phyloP scores from a whole-genome alignment of 345 rosid species.

The Heritiera littoralis region DNA sequence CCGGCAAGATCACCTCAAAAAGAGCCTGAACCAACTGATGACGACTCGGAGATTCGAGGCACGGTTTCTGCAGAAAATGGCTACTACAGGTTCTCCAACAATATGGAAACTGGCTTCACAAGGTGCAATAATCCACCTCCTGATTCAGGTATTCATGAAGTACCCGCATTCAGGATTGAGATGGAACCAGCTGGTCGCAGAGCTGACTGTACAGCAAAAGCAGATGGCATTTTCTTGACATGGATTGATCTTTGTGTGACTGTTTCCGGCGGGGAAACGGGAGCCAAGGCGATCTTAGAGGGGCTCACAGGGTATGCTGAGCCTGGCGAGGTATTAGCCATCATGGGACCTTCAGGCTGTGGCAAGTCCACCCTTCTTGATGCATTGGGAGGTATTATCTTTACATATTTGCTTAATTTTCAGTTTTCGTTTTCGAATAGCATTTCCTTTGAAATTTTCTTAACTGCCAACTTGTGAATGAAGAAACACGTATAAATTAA shows the following conservation, averaged over 20 bases:
- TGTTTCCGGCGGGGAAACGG: constrained; percentile 28
- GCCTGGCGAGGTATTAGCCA: constrained; percentile 43
- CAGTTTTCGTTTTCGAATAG: background rate
- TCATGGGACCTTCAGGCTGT: constrained; percentile 59
- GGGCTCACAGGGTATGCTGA: constrained; percentile 44
- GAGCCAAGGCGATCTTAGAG: constrained; percentile 31
- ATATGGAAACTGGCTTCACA: background rate
- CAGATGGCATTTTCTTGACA: constrained; percentile 34
- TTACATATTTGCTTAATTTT: background rate
- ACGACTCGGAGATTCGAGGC: background rate
- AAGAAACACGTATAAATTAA: background rate
- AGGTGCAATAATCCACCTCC: background rate
- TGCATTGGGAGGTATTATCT: constrained; percentile 42
- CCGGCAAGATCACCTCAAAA: background rate
- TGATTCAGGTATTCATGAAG: background rate
- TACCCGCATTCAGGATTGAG: background rate
- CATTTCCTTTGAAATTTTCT: background rate
- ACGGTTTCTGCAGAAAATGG: background rate
- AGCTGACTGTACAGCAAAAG: background rate
- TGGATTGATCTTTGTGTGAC: constrained; percentile 50
- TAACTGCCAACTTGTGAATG: background rate
- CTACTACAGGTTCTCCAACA: background rate
- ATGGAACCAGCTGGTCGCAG: background rate
- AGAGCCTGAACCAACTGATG: background rate
- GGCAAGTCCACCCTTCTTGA: constrained; percentile 63